Evolutionary conservation across 2,329 filamentous ascomycete species (phyloP), one percentile per base, ranked within the genome.

Genomic region (Capronia epimyces): DNA sequence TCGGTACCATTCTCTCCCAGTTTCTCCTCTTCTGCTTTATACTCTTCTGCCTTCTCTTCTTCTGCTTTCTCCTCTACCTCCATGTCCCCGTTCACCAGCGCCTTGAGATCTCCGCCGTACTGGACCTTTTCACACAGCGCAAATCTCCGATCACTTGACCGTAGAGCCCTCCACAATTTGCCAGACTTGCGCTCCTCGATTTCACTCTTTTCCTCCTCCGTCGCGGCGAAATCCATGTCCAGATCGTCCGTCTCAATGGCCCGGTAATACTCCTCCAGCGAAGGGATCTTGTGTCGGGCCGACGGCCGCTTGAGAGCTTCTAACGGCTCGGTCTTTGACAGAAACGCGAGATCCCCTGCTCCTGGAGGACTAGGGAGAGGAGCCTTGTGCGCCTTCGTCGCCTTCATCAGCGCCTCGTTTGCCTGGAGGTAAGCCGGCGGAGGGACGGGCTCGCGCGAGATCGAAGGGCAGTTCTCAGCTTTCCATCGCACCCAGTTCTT

Each of bases 401-500:
- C 75, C 58, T 81, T 82, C 56, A 79, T 77, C 2, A 83, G 83
- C 40, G 79, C 75, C 24, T 77, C 73, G 65, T 84, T 86, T 20
- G 89, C 84, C 47, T 82, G 78, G 32, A 83, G 69, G 65, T 89
- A 91, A 41, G 84, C 79, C 22, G 80, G 70, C 1, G 84, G 77
- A 2, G 83, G 77, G 24, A 97, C 78, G 9, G 87, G 74, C 18
- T 86, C 80, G 53, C 81, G 80, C 64, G 90, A 83, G 63, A 99
- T 97, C 4, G 85, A 80, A 20, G 89, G 88, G 66, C 93, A 98
- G 60, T 84, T 88, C 66, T 96, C 89, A 53, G 91, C 84, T 71
- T 99, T 99, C 93, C 93, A 99, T 56, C 89, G 85, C 39, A 94
- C 89, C 94, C 94, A 98, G 66, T 97, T 96, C 74, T 96, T 97